Base-by-base conservation (phyloP, 371 early-diverging fungal species). In the Furculomyces boomerangus region DNA sequence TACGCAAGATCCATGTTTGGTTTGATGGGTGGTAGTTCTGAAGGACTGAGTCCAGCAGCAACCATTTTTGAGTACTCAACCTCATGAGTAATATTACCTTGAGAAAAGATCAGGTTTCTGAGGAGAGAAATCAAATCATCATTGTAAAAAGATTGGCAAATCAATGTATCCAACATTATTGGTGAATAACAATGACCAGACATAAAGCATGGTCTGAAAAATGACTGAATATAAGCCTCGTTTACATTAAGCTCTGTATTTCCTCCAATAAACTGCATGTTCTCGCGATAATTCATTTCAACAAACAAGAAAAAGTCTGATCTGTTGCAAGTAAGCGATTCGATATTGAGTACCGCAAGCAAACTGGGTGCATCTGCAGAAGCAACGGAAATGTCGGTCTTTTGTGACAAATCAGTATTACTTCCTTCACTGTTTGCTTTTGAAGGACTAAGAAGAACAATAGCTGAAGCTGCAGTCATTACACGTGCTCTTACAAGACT, bases 241-340 rank as follows among this genome's bases (percentile, higher is more conserved):
- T 68, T 65, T 52, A 70, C 60, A 28, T 58, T 55, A 13, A 73
- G 53, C 8, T 70, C 68, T 37, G 72, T 75, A 18, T 66, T 68
- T 31, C 71, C 66, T 27, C 83, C 83, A 30, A 83, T 71, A 50
- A 80, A 71, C 64, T 80, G 77, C 71, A 79, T 75, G 60, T 80
- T 83, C 58, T 82, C 77, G 40, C 66, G 61, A 55, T 80, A 76
- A 28, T 77, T 68, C 56, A 81, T 78, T 61, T 83, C 83, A 39
- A 79, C 73, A 30, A 71, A 74, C 41, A 78, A 66, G 60, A 78
- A 79, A 43, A 75, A 67, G 28, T 73, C 67, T 2, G 57, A 43
- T 32, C 54, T 63, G n/a, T 58, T 26, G 43, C 45, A 53, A 32
- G 72, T 60, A 64, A 82, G 69, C 20, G 77, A 70, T 57, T 83